Evolutionary conservation across 495 filamentous ascomycete species (phyloP), one percentile per base, ranked within the genome.

Genomic region (Penicillium paxilli): DNA sequence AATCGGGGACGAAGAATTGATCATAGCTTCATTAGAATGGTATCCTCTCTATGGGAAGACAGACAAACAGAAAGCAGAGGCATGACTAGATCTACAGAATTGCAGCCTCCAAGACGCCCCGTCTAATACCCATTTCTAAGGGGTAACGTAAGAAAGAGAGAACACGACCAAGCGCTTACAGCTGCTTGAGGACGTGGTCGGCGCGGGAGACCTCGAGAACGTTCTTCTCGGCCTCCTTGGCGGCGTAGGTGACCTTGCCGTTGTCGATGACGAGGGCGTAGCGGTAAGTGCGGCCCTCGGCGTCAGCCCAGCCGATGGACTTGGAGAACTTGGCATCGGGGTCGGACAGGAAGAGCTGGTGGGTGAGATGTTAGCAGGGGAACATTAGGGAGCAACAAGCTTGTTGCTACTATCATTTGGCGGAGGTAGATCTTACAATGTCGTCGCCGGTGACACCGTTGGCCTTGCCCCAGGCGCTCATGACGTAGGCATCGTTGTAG

Each of bases 401-500:
- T 14, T n/a, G 28, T 52, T 26, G 16, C 24, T n/a, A 11, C 22
- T 14, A 10, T 22, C 11, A 26, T n/a, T 28, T 20, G 16, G 42
- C n/a, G 20, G 20, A 7, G 5, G 42, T 10, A 35, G 32, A 17
- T 65, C 86, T 55, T 73, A 93, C 89, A 63, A 95, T 90, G 56
- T 86, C 83, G 49, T 95, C 86, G 44, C 83, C 83, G 67, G 84
- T 88, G 63, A 95, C 81, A 28, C 80, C 81, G 77, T 96, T 96
- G 60, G 92, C 93, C 83, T 96, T 96, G 68, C 86, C 88, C 93
- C 93, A 98, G 48, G 93, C 93, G 65, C 83, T 85, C 90, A 96
- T 96, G 64, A 98, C 92, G 70, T 81, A 96, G 47, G 85, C 80
- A 80, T 96, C 92, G 72, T 98, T 96, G 80, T 78, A 90, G 51